A percentile compares a stretch with the other conserved stretches of the same genome.
phyloP scores from a whole-genome alignment of 768 basidiomycete species.

The Hemileccinum impolitum region DNA sequence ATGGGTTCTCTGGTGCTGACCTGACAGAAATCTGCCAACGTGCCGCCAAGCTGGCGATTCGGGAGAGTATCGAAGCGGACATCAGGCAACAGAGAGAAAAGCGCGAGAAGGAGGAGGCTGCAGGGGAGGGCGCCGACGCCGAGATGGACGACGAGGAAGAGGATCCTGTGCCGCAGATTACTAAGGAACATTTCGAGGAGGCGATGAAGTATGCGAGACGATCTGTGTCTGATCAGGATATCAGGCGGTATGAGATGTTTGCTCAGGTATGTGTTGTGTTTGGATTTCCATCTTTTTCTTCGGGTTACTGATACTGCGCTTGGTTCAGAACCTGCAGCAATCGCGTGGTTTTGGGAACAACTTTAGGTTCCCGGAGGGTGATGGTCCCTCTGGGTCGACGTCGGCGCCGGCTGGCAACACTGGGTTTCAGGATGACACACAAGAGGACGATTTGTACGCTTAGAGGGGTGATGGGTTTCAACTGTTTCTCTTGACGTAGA shows the following conservation, averaged over 20 bases:
- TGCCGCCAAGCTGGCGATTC: slow-evolving; percentile 94
- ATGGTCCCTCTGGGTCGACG: slow-evolving; percentile 32
- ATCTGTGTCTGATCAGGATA: slow-evolving; percentile 94
- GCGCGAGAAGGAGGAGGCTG: slow-evolving; percentile 73
- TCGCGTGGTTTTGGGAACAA: slow-evolving; percentile 89
- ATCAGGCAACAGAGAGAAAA: slow-evolving; percentile 76
- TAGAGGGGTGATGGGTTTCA: slow-evolving; percentile 27
- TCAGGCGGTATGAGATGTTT: slow-evolving; percentile 98
- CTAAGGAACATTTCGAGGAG: slow-evolving; percentile 94
- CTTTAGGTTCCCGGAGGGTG: slow-evolving; percentile 97
- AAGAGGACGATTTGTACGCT: slow-evolving; percentile 91
- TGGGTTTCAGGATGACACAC: slow-evolving; percentile 80
- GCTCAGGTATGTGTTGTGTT: slow-evolving; percentile 57
- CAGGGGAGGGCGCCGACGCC: slow-evolving; percentile 58
- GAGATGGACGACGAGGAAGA: slow-evolving; percentile 68
- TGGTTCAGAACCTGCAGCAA: slow-evolving; percentile 77
- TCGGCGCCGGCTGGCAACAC: slow-evolving; percentile 58
- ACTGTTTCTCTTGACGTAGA: neutral
- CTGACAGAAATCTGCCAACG: slow-evolving; percentile 99
- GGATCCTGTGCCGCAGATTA: slow-evolving; percentile 89
- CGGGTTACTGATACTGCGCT: neutral
- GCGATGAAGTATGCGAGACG: slow-evolving; percentile 98
- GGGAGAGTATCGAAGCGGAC: slow-evolving; percentile 92
- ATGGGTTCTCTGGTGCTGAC: slow-evolving; percentile 99
- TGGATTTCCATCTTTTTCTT: neutral